A percentile compares a stretch with the other conserved stretches of the same genome.
These are phyloP conservation scores for Lycium barbarum DNA, from an alignment of 257 asterid species.

Conservation along the genomic window DNA sequence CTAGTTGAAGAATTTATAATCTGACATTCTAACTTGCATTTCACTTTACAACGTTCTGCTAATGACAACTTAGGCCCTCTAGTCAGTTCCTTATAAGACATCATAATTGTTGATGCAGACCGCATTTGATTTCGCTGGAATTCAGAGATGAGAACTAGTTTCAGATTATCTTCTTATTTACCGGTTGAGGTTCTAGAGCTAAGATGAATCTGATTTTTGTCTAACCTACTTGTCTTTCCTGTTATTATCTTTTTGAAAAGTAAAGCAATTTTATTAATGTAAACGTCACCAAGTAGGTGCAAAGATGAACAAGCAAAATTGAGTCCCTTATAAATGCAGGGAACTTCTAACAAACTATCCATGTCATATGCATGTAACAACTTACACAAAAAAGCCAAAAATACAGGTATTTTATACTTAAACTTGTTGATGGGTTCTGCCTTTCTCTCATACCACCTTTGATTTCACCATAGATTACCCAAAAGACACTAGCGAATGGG, in stretches of 20 bases:
- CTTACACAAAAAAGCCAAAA: neutral
- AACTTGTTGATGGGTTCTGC: slow-evolving; percentile 10
- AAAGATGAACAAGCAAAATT: neutral
- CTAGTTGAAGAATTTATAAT: neutral
- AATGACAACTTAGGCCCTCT: neutral
- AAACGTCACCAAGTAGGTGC: neutral
- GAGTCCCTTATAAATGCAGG: neutral
- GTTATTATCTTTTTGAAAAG: slow-evolving; percentile 11
- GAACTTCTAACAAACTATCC: neutral
- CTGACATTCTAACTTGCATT: neutral
- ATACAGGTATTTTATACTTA: neutral
- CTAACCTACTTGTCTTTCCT: neutral
- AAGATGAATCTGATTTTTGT: neutral
- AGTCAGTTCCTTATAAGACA: neutral
- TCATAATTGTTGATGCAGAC: neutral
- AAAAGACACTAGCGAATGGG: too few relatives aligned
- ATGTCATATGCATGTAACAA: neutral
- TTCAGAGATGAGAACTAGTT: neutral
- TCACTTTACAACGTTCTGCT: neutral
- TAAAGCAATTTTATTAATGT: neutral
- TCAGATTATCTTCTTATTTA: neutral
- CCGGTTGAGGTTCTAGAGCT: neutral
- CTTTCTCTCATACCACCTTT: neutral
- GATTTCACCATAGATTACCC: too few relatives aligned
- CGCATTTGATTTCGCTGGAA: neutral